Evolutionary conservation across 257 asterid species (phyloP).

Genomic region (Solanum chaucha): DNA sequence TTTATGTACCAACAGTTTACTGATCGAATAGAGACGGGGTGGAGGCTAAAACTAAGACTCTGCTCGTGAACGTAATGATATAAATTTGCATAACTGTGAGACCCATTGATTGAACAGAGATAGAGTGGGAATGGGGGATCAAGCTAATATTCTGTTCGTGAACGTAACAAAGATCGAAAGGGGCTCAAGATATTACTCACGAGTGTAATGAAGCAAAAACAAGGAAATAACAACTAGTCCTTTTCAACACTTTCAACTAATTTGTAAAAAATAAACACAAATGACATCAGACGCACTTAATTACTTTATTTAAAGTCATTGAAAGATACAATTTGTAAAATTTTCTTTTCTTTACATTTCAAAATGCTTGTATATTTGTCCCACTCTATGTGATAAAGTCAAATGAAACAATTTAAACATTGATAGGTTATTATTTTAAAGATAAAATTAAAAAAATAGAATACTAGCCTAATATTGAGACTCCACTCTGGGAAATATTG

Average conservation of each 20-base stretch:
- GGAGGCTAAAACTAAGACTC: neutral
- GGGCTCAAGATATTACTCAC: no score
- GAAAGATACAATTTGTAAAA: neutral
- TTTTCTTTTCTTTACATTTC: neutral
- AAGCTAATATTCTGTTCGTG: neutral
- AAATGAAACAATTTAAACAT: neutral
- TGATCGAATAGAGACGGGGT: no score
- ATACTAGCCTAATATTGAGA: neutral
- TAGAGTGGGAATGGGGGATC: accelerated
- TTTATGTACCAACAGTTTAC: neutral
- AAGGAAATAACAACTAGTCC: neutral
- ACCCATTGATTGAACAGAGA: accelerated
- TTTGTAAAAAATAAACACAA: neutral
- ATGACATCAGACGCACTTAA: neutral
- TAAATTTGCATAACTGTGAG: neutral
- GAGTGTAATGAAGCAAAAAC: neutral
- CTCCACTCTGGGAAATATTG: neutral
- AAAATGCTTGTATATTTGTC: neutral
- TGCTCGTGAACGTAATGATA: neutral
- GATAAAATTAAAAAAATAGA: neutral
- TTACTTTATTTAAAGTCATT: neutral
- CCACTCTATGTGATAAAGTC: neutral
- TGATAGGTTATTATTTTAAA: neutral
- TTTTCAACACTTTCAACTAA: neutral
- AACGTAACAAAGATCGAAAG: neutral